Conservation (phyloP, 176 grass and related monocot species). For the Aegilops umbellulata region DNA sequence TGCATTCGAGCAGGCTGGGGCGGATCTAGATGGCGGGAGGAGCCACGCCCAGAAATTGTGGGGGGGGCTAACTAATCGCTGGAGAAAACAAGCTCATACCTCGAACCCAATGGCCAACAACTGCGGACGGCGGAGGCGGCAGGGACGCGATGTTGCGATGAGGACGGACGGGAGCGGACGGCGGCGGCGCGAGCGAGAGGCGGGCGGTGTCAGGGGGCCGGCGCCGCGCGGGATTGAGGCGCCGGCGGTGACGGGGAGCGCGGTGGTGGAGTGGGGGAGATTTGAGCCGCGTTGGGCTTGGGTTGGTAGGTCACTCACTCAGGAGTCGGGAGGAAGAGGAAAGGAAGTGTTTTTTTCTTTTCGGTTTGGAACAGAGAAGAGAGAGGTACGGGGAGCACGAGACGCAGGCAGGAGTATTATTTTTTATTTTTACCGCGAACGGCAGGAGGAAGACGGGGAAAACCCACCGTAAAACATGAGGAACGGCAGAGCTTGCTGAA, state of each 20-base stretch:
- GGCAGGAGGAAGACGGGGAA: neutral
- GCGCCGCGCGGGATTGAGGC: neutral
- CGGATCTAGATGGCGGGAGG: neutral
- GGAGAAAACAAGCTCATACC: slow-evolving; percentile 1
- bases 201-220: neutral
- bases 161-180: neutral
- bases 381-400: neutral
- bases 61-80: neutral
- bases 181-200: neutral
- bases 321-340: neutral
- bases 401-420: neutral
- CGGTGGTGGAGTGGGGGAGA: neutral
- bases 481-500: neutral
- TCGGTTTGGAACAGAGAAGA: neutral
- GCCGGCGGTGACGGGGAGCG: neutral
- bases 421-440: neutral
- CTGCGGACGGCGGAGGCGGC: neutral
- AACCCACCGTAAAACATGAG: neutral
- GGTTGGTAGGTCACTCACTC: slow-evolving; percentile 9
- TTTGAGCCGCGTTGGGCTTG: slow-evolving; percentile 1
- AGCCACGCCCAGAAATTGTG: neutral
- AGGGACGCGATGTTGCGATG: neutral
- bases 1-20: neutral
- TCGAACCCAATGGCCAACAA: neutral
- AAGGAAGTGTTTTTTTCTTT: neutral